Conservation (phyloP, 2,329 filamentous ascomycete genomes). For the Nannizzia gypsea region DNA sequence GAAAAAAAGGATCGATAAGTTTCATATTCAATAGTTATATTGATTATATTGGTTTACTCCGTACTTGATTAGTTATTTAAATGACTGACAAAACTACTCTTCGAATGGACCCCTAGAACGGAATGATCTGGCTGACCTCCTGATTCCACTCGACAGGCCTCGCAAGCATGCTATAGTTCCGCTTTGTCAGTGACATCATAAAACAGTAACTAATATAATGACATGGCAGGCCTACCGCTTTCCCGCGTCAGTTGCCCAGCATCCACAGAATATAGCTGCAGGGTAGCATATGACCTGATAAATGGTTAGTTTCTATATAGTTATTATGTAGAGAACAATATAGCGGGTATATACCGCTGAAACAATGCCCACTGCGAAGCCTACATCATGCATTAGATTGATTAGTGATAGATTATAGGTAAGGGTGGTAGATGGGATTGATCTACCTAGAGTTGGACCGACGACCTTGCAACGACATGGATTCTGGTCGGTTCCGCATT, state of each 20-base stretch:
- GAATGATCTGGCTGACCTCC: conserved; percentile 40
- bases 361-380: conserved; percentile 37
- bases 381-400: conserved; percentile 15
- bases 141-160: conserved; percentile 43
- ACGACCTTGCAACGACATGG: conserved; percentile 47
- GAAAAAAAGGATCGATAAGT: too few relatives aligned
- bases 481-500: conserved; percentile 46
- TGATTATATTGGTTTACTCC: too few relatives aligned
- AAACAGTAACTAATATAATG: neutral
- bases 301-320: neutral
- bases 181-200: conserved; percentile 9
- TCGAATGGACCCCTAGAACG: conserved; percentile 21
- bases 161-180: conserved; percentile 38
- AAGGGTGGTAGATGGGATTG: neutral
- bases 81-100: too few relatives aligned
- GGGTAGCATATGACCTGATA: conserved; percentile 44
- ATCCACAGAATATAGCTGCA: conserved; percentile 45
- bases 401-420: neutral
- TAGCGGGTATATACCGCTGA: conserved; percentile 34
- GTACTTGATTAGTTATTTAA: too few relatives aligned
- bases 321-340: neutral
- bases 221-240: conserved; percentile 35
- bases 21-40: too few relatives aligned
- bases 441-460: conserved; percentile 42
- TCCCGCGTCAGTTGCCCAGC: conserved; percentile 42